Base-by-base conservation (phyloP, 2,329 filamentous ascomycete species). In the Aureobasidium zeae region DNA sequence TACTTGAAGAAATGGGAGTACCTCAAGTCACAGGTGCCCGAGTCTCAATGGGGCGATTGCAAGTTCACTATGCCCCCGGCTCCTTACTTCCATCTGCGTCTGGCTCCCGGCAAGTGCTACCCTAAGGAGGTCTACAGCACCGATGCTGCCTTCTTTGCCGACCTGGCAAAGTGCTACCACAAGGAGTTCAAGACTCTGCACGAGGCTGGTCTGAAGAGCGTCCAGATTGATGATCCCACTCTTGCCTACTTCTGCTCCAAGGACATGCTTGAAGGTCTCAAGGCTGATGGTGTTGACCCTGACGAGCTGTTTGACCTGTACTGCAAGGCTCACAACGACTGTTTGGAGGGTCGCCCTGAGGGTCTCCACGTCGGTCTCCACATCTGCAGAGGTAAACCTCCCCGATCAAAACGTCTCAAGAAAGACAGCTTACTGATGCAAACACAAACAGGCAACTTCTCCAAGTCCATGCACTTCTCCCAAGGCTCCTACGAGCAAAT, bases 61-160 rank as follows among this genome's bases (percentile, higher is more conserved):
- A 63, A 63, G 52, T 60, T 63, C 51, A 63, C 60, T 22, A 62
- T 63, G 57, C 60, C 60, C 11, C 57, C 59, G 10, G 57, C 59
- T 12, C 60, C 57, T 44, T 62, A 61, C 46, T 62, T 62, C 51
- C 60, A 63, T 47, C 45, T 62, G 37, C 51, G 59, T 13, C 49
- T 63, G n/a, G 59, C 53, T 12, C 55, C 54, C 17, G 60, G 60
- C 41, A 58, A 59, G 46, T 61, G 58, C 53, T 62, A 61, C 48
- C 52, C 51, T 45, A 52, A 52, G 33, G 54, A 56, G 2, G 57
- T 53, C 26, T 63, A 63, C 47, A 30, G 48, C 35, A 57, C 52
- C 38, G 60, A 62, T 30, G 51, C 52, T 22, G 58, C 53, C 8
- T 63, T 62, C 51, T 62, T 63, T 47, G 55, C 50, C n/a, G 60